Percentiles rank a stretch among this genome's conserved stretches.
These are phyloP conservation scores for Colletotrichum orchidophilum DNA, from an alignment of 2,329 filamentous ascomycete genomes.

Conservation along the genomic window DNA sequence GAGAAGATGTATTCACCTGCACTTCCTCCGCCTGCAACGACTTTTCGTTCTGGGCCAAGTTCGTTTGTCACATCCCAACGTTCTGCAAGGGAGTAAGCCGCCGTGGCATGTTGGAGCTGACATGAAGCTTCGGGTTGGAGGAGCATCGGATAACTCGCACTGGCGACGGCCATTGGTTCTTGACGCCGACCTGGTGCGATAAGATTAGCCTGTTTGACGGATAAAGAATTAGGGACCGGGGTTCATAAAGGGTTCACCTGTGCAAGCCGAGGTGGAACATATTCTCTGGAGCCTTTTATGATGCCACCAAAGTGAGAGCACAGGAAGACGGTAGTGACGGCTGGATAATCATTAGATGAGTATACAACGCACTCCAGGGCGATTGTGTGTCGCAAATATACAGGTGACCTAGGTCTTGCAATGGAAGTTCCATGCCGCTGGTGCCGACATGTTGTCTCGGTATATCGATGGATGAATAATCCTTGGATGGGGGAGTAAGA, in stretches of 20 bases:
- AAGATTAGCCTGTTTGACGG: neutral
- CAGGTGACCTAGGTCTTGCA: slow-evolving; percentile 37
- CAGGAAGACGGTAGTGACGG: slow-evolving; percentile 42
- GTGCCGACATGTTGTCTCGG: neutral
- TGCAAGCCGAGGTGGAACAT: slow-evolving; percentile 48
- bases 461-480: neutral
- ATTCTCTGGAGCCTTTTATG: slow-evolving; percentile 42
- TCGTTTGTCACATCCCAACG: slow-evolving; percentile 30
- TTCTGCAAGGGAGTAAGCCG: slow-evolving; percentile 44
- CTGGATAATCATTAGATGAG: slow-evolving; percentile 37
- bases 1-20: slow-evolving; percentile 39
- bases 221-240: neutral
- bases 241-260: slow-evolving; percentile 38
- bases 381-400: slow-evolving; percentile 43
- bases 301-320: slow-evolving; percentile 50
- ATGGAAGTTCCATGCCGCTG: neutral
- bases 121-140: slow-evolving; percentile 42
- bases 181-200: slow-evolving; percentile 39
- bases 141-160: slow-evolving; percentile 46
- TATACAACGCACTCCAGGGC: slow-evolving; percentile 49
- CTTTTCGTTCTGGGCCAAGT: slow-evolving; percentile 33
- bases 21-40: slow-evolving; percentile 46
- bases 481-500: no score
- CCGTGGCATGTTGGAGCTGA: slow-evolving; percentile 42
- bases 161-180: slow-evolving; percentile 46